Evolutionary conservation across 352 stramenopile species (phyloP), one percentile per base, ranked within the genome.

Genomic region (Thraustochytrium aureum): DNA sequence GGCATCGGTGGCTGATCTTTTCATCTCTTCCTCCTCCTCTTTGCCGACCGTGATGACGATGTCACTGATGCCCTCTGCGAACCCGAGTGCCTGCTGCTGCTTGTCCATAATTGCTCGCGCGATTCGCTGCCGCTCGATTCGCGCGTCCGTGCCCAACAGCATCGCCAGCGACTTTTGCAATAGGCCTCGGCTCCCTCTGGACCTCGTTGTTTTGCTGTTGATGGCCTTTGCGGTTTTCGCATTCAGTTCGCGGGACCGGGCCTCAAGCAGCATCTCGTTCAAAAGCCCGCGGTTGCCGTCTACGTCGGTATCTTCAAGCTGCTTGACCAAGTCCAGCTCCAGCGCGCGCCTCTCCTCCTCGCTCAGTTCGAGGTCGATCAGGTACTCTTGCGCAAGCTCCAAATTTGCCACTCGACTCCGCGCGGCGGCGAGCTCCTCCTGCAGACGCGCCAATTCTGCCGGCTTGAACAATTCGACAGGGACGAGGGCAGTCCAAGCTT

Each of bases 391-490:
- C 17, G 26, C 17, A 22, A 26, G 17, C 7, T 79, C 33, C 33
- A 54, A n/a, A 37, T 79, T 79, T 10, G 39, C 38, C 33, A 79
- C 33, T 1, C 69, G 50, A 32, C 61, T 67, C 14, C 59, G 50
- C 5, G 69, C 69, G 10, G 17, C 30, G 14, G n/a, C 17, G 3
- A 79, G 6, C 10, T 6, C 22, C 10, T 52, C 52, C 38, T 79
- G 69, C 30, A 79, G 26, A 17, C 12, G n/a, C 37, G n/a, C 52
- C 22, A 79, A 22, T 32, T 79, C 52, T 20, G 32, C 37, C 30
- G 69, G 69, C 59, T 79, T 79, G 52, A 79, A 32, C n/a, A 22
- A 14, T 12, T 79, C 22, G 6, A 56, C 12, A 32, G 69, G 69
- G 30, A 79, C 52, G 14, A 56, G 10, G 20, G 69, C 69, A 7